Evolutionary conservation across 2,329 filamentous ascomycete genomes (phyloP).

Genomic region (Elsinoe australis): DNA sequence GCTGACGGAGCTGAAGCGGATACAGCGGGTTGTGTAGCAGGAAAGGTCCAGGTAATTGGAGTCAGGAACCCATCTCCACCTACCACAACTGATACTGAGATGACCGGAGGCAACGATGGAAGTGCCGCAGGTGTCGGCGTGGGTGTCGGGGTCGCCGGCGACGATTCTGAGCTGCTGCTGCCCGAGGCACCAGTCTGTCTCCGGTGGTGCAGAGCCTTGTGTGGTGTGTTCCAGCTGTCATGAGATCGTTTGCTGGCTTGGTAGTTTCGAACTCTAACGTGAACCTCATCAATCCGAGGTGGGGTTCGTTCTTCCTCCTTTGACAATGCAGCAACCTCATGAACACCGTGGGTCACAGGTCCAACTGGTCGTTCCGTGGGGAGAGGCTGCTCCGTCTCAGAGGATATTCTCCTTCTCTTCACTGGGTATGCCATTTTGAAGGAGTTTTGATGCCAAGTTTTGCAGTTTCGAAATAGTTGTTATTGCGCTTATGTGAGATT

Average conservation of each 20-base stretch:
- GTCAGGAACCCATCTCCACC: constrained; percentile 6
- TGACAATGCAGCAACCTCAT: constrained; percentile 14
- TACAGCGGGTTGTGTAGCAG: neutral
- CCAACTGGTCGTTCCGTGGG: constrained; percentile 6
- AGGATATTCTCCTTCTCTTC: constrained; percentile 14
- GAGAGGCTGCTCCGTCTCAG: neutral
- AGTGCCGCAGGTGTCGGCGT: constrained; percentile 14
- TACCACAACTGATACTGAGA: constrained; percentile 4
- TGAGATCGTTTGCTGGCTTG: constrained; percentile 13
- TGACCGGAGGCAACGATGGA: constrained; percentile 2
- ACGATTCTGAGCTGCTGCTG: neutral
- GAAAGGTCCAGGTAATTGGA: neutral
- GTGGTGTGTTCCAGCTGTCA: constrained; percentile 5
- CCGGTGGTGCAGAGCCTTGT: constrained; percentile 12
- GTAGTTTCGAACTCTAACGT: constrained; percentile 10
- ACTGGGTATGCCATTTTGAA: constrained; percentile 14
- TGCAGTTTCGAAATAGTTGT: neutral
- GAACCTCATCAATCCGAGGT: constrained; percentile 10
- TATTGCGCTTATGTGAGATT: too few species aligned
- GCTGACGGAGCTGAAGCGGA: constrained; percentile 2
- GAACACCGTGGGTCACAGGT: constrained; percentile 7
- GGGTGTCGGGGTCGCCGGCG: neutral
- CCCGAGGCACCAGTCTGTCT: constrained; percentile 10
- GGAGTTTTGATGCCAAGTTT: neutral
- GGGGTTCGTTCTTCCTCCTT: constrained; percentile 6